These are phyloP conservation scores for Camellia sinensis DNA, from an alignment of 148 eudicot genomes.

Conservation along the genomic window DNA sequence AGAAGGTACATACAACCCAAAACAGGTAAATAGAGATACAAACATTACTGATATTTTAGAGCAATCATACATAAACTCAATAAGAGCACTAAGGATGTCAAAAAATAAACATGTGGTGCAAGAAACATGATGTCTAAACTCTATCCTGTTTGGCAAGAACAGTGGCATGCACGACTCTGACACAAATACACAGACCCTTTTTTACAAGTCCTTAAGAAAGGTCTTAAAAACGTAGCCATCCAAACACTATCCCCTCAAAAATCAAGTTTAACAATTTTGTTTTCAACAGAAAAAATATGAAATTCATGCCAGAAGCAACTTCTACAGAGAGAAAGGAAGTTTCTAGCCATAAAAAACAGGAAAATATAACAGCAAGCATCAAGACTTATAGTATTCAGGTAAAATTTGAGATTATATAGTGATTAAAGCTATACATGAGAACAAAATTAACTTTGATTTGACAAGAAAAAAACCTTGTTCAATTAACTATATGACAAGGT, in stretches of 20 bases:
- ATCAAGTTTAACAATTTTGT: background rate
- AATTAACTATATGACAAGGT: background rate
- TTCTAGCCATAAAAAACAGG: background rate
- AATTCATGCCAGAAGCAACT: background rate
- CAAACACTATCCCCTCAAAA: background rate
- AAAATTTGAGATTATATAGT: background rate
- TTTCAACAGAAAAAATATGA: background rate
- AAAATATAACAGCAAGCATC: background rate
- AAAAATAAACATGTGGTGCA: background rate
- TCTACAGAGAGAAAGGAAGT: background rate
- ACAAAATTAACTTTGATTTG: background rate
- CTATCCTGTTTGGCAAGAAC: background rate
- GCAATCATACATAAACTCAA: background rate
- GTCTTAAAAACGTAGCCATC: background rate
- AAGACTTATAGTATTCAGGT: background rate
- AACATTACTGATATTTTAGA: background rate
- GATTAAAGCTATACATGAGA: background rate
- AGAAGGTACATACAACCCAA: background rate
- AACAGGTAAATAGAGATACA: background rate
- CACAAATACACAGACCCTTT: background rate
- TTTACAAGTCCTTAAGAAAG: no score
- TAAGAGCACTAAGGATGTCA: background rate
- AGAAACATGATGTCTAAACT: background rate
- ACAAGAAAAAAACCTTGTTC: background rate
- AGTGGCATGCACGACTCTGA: background rate